phyloP scores from a whole-genome alignment of 192 early-diverging fungal genomes.

The Coemansia sp. region DNA sequence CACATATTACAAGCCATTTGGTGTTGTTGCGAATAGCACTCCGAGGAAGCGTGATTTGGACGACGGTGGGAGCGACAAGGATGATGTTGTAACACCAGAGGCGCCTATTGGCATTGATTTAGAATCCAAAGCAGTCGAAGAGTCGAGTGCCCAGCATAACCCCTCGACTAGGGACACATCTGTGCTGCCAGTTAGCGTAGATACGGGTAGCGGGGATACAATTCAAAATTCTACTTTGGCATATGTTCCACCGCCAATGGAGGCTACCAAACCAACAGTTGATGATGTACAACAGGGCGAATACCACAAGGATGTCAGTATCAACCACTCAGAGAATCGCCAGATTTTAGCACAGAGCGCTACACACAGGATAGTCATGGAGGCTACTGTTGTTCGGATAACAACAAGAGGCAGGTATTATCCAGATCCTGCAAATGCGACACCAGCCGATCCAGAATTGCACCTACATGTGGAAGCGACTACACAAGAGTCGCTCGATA shows the following conservation, averaged over 20 bases:
- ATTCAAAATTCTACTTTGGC: not conserved
- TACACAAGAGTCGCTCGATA: slow-evolving; percentile 65
- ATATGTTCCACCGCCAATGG: slow-evolving; percentile 11
- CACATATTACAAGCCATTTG: no score
- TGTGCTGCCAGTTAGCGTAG: not conserved
- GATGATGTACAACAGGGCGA: not conserved
- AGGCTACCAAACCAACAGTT: not conserved
- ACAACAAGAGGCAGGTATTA: slow-evolving; percentile 85
- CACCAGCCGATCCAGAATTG: slow-evolving; percentile 74
- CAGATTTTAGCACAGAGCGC: slow-evolving; percentile 76
- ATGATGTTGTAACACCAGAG: not conserved
- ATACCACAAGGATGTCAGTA: slow-evolving; percentile 67
- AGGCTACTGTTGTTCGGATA: slow-evolving; percentile 71
- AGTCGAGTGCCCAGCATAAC: no score
- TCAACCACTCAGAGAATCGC: slow-evolving; percentile 80
- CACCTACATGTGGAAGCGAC: slow-evolving; percentile 74
- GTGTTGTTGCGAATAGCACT: not conserved
- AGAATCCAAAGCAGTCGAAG: no score
- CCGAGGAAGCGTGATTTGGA: slow-evolving; percentile 10
- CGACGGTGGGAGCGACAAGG: not conserved
- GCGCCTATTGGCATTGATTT: no score
- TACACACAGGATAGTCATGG: slow-evolving; percentile 70
- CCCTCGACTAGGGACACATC: no score
- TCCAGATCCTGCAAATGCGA: slow-evolving; percentile 67
- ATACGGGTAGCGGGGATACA: not conserved